These are phyloP conservation scores for Oryza australiensis DNA, from an alignment of 176 grass and related monocot species.

Conservation along the genomic window DNA sequence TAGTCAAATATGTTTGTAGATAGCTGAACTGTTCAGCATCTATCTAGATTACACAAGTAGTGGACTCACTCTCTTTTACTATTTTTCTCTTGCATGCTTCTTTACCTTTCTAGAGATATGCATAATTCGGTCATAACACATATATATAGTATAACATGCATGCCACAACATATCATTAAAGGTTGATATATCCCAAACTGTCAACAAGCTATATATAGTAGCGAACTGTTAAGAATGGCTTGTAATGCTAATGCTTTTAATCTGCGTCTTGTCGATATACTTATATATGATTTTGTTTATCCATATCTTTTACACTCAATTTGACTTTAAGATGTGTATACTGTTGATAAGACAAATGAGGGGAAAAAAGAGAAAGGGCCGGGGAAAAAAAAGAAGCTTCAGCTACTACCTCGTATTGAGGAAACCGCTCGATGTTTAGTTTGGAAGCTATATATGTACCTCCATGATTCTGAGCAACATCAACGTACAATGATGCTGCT, in stretches of 20 bases:
- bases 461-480: slow-evolving; percentile 13
- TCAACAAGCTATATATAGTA: neutral
- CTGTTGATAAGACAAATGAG: slow-evolving; percentile 23
- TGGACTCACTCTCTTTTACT: neutral
- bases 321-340: neutral
- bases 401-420: neutral
- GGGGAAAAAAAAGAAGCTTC: neutral
- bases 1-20: neutral
- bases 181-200: neutral
- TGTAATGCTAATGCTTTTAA: neutral
- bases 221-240: neutral
- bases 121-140: neutral
- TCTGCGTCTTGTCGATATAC: neutral
- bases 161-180: neutral
- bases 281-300: neutral
- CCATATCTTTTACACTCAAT: neutral
- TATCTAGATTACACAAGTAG: neutral
- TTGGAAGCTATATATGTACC: neutral
- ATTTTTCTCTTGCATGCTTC: neutral
- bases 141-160: neutral
- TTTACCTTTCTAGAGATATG: slow-evolving; percentile 9
- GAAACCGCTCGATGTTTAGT: slow-evolving; percentile 5
- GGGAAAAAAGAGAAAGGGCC: neutral
- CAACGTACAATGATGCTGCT: neutral
- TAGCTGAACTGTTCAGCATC: neutral